Conservation (phyloP, 208 protist species). For the Vickermania spadyakhi region DNA sequence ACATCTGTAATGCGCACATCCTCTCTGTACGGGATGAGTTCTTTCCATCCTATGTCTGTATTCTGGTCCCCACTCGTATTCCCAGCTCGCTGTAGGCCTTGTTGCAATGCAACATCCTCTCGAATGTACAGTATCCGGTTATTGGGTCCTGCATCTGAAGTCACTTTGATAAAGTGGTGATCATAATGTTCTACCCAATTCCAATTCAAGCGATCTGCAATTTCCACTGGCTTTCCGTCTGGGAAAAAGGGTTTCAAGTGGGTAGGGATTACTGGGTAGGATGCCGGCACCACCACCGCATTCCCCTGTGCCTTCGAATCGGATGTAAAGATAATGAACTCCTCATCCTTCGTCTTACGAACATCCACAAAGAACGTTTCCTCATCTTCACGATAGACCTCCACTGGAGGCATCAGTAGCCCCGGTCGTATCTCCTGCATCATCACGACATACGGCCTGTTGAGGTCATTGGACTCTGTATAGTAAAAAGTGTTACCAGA, state of each 20-base stretch:
- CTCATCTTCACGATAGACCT: slow-evolving; percentile 83
- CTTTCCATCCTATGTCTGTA: slow-evolving; percentile 55
- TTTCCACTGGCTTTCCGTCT: slow-evolving; percentile 59
- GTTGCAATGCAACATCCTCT: slow-evolving; percentile 68
- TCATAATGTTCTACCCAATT: slow-evolving; percentile 87
- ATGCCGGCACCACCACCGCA: slow-evolving; percentile 66
- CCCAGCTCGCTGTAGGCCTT: slow-evolving; percentile 10
- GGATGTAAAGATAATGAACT: slow-evolving; percentile 78
- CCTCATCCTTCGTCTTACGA: slow-evolving; percentile 81
- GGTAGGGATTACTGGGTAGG: slow-evolving; percentile 71
- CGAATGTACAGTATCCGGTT: slow-evolving; percentile 74
- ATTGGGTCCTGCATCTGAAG: slow-evolving; percentile 72
- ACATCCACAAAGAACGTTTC: slow-evolving; percentile 89
- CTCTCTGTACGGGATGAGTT: slow-evolving; percentile 74
- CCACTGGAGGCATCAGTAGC: slow-evolving; percentile 66
- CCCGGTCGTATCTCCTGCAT: slow-evolving; percentile 86
- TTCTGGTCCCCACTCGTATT: not conserved
- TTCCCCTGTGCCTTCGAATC: slow-evolving; percentile 81
- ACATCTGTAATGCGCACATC: slow-evolving; percentile 82
- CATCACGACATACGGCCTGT: slow-evolving; percentile 76
- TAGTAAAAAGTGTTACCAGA: slow-evolving; percentile 81
- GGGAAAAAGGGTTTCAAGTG: slow-evolving; percentile 57
- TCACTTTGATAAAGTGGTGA: slow-evolving; percentile 80
- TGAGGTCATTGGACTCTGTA: slow-evolving; percentile 86
- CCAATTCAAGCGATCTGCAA: slow-evolving; percentile 68